These are phyloP conservation scores for Trebouxia sp. DNA, from an alignment of 139 green algal species.

Conservation along the genomic window DNA sequence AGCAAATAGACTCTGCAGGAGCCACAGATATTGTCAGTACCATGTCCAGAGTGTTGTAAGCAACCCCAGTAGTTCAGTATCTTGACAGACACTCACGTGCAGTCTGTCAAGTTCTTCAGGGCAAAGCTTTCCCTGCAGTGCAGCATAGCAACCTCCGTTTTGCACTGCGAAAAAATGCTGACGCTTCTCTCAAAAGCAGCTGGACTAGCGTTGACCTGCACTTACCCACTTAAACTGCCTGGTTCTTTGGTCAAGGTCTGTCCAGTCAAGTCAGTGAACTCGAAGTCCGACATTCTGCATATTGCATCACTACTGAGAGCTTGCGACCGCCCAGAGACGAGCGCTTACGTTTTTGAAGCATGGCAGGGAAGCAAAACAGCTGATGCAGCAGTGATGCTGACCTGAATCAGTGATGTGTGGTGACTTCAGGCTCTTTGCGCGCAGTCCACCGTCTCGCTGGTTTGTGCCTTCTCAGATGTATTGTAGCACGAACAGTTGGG, in stretches of 20 bases:
- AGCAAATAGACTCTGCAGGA: slow-evolving; percentile 57
- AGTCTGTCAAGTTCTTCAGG: slow-evolving; percentile 48
- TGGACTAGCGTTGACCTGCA: no score
- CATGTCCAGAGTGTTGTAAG: neutral
- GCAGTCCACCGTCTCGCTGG: no score
- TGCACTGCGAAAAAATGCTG: neutral
- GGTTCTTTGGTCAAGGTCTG: slow-evolving; percentile 52
- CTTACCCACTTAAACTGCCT: slow-evolving; percentile 56
- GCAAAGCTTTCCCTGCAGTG: slow-evolving; percentile 46
- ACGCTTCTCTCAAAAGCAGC: neutral
- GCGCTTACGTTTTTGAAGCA: no score
- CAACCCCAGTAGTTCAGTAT: neutral
- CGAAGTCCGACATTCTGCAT: slow-evolving; percentile 34
- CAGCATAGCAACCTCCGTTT: neutral
- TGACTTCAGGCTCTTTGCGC: no score
- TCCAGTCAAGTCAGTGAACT: slow-evolving; percentile 43
- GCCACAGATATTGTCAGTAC: neutral
- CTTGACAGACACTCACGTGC: slow-evolving; percentile 25
- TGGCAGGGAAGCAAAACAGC: no score
- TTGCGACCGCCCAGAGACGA: no score
- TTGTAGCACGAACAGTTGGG: no score
- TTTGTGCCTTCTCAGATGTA: no score
- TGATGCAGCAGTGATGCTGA: neutral
- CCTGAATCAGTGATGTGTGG: neutral
- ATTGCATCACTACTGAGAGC: no score